Percentiles rank a stretch among this genome's conserved stretches.
phyloP scores from a whole-genome alignment of 2,329 filamentous ascomycete species.

The Colletotrichum higginsianum region DNA sequence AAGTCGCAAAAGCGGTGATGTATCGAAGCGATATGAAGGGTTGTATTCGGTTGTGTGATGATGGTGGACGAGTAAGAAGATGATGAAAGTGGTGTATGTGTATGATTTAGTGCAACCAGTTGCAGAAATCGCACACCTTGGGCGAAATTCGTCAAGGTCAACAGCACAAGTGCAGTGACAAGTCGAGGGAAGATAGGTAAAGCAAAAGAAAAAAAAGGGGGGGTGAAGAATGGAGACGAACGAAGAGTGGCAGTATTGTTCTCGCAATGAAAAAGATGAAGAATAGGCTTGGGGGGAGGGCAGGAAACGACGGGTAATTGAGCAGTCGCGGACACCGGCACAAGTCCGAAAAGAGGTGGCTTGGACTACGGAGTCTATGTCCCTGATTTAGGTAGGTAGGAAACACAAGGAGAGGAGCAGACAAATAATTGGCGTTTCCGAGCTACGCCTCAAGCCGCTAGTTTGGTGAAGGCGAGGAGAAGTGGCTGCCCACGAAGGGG shows the following conservation, averaged over 20 bases:
- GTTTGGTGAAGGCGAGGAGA: constrained; percentile 9
- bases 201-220: background rate
- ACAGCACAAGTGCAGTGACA: background rate
- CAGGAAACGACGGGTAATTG: background rate
- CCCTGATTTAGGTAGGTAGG: constrained; percentile 22
- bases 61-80: background rate
- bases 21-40: background rate
- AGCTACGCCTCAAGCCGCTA: constrained; percentile 38
- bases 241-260: constrained; percentile 12
- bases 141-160: background rate
- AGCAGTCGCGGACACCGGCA: constrained; percentile 18
- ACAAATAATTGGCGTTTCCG: constrained; percentile 31
- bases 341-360: constrained; percentile 28
- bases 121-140: constrained; percentile 30
- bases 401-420: constrained; percentile 16
- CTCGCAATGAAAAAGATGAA: constrained; percentile 17
- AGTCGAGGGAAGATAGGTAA: background rate
- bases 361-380: constrained; percentile 28
- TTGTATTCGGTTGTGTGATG: background rate
- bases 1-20: too few relatives aligned
- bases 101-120: constrained; percentile 35
- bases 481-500: constrained; percentile 11
- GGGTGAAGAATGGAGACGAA: background rate
- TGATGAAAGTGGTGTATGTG: constrained; percentile 4
- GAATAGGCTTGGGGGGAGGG: background rate